Base-by-base conservation (phyloP, 202 grass and related monocot species). In the Hordeum pubiflorum region DNA sequence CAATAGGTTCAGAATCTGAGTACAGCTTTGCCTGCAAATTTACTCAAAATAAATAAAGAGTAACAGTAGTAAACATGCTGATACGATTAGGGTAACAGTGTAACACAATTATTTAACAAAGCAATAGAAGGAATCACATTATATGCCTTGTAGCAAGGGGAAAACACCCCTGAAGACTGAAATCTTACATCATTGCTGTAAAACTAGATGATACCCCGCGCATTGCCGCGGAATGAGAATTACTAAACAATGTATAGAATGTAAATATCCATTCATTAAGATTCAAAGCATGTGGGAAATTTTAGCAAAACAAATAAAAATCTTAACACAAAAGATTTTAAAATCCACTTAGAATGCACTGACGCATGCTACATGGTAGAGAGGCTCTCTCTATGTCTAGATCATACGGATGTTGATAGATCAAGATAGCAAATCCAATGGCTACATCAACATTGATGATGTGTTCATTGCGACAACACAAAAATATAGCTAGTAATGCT, bases 1-100 rank as follows among this genome's bases (percentile, higher is more conserved):
- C 91, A 79, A 96, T 99, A 76, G 92, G 89, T 87, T 99, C 96
- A 87, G 91, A 91, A 91, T 99, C 96, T 69, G 89, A 91, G 69
- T 99, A 99, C 68, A 99, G 84, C 48, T 96, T 91, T 80, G 83
- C 83, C 96, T 99, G 81, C 48, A 93, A 76, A 77, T 65, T 44
- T 57, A 69, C 24, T 68, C 41, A 24, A 69, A 56, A 73, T 36
- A 52, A 74, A 58, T 74, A 38, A 84, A 75, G 29, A 14, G 18
- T 65, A 79, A 36, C 23, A 71, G 15, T 43, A 69, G 33, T 74
- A 27, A 82, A 79, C 63, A 70, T 76, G 13, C 78, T 60, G 38
- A 65, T 9, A 76, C 27, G 63, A 56, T 69, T 34, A 84, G 62
- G 32, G 75, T 41, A 82, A 63, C 71, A 64, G 62, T 23, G 75